These are phyloP conservation scores for Udeniomyces megalosporus DNA, from an alignment of 768 basidiomycete species.

Conservation along the genomic window DNA sequence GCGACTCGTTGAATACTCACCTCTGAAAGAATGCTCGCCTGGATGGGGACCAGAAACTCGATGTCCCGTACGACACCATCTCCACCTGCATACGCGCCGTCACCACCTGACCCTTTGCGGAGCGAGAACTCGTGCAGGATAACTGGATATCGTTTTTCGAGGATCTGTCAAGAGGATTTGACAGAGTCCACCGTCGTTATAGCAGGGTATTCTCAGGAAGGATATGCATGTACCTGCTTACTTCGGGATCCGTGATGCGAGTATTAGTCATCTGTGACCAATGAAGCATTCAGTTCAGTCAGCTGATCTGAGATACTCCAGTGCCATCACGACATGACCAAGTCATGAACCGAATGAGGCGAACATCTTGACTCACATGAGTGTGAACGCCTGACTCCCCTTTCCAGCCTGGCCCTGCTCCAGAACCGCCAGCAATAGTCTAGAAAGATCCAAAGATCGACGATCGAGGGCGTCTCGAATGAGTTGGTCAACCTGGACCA, in stretches of 20 bases:
- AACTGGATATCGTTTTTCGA: conserved; percentile 19
- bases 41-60: conserved; percentile 20
- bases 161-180: too few species aligned
- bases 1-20: conserved; percentile 30
- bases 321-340: too few species aligned
- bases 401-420: conserved; percentile 19
- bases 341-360: too few species aligned
- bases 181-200: too few species aligned
- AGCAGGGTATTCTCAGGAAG: too few species aligned
- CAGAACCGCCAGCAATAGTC: conserved; percentile 18
- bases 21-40: conserved; percentile 73
- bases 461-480: too few species aligned
- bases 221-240: neutral
- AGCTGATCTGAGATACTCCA: too few species aligned
- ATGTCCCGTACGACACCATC: conserved; percentile 23
- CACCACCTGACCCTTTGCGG: conserved; percentile 16
- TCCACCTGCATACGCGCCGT: conserved; percentile 17
- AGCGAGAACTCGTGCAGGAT: conserved; percentile 20
- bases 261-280: conserved; percentile 12
- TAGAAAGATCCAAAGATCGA: neutral
- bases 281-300: too few species aligned
- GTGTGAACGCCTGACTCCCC: conserved; percentile 9
- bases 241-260: conserved; percentile 18
- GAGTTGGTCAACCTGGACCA: too few species aligned
- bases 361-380: neutral